Evolutionary conservation across 2,329 filamentous ascomycete genomes (phyloP).

Genomic region (Aaosphaeria pasadenensis): DNA sequence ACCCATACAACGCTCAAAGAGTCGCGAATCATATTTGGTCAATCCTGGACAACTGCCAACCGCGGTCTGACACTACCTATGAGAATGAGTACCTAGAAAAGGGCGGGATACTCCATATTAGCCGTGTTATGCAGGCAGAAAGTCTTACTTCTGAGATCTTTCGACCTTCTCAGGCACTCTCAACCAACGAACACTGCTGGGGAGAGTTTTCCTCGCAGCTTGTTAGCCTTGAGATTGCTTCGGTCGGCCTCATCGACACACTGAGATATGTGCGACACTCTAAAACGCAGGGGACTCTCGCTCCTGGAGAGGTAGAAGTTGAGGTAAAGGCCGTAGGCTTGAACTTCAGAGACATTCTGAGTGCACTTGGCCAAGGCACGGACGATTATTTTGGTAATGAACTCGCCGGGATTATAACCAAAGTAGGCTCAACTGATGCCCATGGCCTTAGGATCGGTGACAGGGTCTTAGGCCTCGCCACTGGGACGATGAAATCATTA

Average conservation of each 20-base stretch:
- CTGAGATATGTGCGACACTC: no score
- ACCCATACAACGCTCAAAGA: no score
- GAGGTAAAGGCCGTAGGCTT: slow-evolving; percentile 13
- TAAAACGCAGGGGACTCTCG: no score
- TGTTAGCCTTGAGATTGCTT: neutral
- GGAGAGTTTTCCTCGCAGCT: neutral
- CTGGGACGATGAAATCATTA: neutral
- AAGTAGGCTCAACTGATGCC: neutral
- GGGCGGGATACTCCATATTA: neutral
- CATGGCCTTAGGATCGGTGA: neutral
- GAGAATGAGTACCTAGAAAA: neutral
- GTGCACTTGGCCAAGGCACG: slow-evolving; percentile 9
- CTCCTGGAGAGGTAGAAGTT: slow-evolving; percentile 13
- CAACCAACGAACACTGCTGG: neutral
- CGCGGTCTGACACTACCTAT: neutral
- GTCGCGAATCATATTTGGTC: neutral
- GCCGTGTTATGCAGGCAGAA: neutral
- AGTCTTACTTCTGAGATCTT: neutral
- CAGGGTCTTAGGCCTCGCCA: neutral
- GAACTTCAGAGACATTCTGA: slow-evolving; percentile 18
- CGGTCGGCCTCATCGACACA: neutral
- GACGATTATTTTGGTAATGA: slow-evolving; percentile 3
- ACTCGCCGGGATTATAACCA: slow-evolving; percentile 5
- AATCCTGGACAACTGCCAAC: neutral
- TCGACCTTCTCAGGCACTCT: neutral